Percentiles rank a stretch among this genome's conserved stretches.
Conservation (phyloP, 257 asterid genomes). For the Parsonsia alboflavescens region DNA sequence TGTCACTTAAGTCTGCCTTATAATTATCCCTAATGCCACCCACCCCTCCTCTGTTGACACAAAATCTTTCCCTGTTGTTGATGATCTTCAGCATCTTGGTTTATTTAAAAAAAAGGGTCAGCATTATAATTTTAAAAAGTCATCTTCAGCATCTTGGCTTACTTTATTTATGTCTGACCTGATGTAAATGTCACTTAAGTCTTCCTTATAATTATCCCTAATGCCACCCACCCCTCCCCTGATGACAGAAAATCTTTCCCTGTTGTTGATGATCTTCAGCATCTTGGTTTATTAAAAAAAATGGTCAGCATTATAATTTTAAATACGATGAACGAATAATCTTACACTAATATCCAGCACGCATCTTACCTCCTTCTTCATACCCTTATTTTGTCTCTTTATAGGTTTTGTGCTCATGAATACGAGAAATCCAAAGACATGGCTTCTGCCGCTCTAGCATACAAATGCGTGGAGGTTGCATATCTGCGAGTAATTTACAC, state of each 20-base stretch:
- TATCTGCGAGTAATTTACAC: constrained; percentile 80
- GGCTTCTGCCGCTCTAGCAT: constrained; percentile 95
- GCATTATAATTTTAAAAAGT: no score
- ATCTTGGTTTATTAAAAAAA: not conserved
- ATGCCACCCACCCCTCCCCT: not conserved
- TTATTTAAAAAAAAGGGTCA: not conserved
- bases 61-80: not conserved
- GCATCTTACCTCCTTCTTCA: constrained; percentile 16
- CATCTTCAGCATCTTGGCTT: no score
- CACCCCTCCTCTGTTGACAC: not conserved
- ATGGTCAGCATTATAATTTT: not conserved
- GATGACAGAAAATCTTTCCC: not conserved
- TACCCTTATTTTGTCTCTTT: constrained; percentile 22
- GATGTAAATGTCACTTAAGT: not conserved
- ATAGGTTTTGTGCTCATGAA: constrained; percentile 91
- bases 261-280: not conserved
- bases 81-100: not conserved
- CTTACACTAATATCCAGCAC: not conserved
- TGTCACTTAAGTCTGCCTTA: not conserved
- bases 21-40: not conserved
- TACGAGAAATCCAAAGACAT: constrained; percentile 80
- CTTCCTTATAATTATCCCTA: not conserved
- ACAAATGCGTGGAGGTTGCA: constrained; percentile 90
- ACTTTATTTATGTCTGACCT: not conserved
- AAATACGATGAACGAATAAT: not conserved